Conservation (phyloP, 306 rosid species). For the Castanopsis chinensis region DNA sequence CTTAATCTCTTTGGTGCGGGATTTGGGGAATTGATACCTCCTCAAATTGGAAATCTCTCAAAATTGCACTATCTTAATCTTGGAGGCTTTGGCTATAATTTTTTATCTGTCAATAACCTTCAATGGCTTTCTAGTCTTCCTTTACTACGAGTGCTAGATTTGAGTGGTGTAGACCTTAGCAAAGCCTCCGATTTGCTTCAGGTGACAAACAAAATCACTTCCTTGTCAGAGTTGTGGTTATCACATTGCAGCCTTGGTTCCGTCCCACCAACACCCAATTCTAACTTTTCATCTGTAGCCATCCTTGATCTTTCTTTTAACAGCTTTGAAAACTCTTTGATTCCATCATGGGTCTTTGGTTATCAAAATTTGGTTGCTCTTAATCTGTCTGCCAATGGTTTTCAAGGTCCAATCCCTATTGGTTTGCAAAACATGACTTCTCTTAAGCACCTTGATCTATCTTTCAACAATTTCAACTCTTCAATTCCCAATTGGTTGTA, state of each 20-base stretch:
- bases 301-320: not conserved
- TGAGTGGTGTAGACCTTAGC: slow-evolving; percentile 15
- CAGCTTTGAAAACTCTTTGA: no score
- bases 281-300: not conserved
- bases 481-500: slow-evolving; percentile 22
- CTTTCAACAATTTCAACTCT: not conserved
- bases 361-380: no score
- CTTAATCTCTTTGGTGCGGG: not conserved
- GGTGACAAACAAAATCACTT: slow-evolving; percentile 21
- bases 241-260: not conserved
- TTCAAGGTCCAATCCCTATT: slow-evolving; percentile 20
- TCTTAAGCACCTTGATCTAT: slow-evolving; percentile 7
- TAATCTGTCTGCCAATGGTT: slow-evolving; percentile 2
- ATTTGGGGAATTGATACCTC: no score
- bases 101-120: not conserved
- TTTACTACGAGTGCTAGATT: slow-evolving; percentile 18
- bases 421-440: slow-evolving; percentile 16
- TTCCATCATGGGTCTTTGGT: no score
- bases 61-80: no score
- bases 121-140: slow-evolving; percentile 28
- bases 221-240: slow-evolving; percentile 15
- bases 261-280: not conserved
- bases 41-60: no score
- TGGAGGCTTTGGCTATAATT: no score
- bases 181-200: slow-evolving; percentile 10